Percentiles rank a stretch among this genome's conserved stretches.
These are phyloP conservation scores for Phylloporus sp. DNA, from an alignment of 768 basidiomycete species.

Conservation along the genomic window DNA sequence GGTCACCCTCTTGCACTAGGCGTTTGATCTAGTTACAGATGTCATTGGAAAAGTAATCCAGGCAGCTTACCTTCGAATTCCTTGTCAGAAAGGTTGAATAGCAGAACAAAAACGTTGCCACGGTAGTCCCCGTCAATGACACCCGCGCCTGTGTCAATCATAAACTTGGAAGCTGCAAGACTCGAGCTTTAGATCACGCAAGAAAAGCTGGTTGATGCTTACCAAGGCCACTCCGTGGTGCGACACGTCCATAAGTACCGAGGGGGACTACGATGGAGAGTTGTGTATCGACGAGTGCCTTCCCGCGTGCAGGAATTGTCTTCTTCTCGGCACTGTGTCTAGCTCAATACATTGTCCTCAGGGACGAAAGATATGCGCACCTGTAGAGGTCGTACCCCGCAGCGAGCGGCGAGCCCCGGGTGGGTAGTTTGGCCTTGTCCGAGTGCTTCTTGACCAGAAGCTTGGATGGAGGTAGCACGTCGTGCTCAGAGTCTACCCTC, in stretches of 20 bases:
- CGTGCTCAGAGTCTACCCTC: conserved; percentile 43
- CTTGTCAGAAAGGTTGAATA: conserved; percentile 88
- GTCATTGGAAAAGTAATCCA: neutral
- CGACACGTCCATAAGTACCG: conserved; percentile 95
- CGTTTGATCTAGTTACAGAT: neutral
- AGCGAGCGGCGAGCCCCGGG: conserved; percentile 78
- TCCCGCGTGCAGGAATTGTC: conserved; percentile 81
- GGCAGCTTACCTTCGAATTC: conserved; percentile 72
- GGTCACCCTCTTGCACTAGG: conserved; percentile 86
- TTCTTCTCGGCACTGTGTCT: conserved; percentile 74
- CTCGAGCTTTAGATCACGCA: neutral
- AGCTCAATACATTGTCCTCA: conserved; percentile 1
- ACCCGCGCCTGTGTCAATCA: conserved; percentile 97
- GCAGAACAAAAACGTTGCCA: conserved; percentile 82
- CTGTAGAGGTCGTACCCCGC: conserved; percentile 97
- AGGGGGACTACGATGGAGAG: conserved; percentile 90
- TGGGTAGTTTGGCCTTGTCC: conserved; percentile 77
- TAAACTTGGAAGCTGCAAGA: conserved; percentile 83
- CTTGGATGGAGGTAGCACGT: conserved; percentile 37
- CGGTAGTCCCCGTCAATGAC: conserved; percentile 97
- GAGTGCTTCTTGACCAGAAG: conserved; percentile 86
- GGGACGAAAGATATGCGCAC: conserved; percentile 35
- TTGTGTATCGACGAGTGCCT: conserved; percentile 88
- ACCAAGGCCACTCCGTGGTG: conserved; percentile 95
- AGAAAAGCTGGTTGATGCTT: conserved; percentile 22